Evolutionary conservation across 106 monocot species (phyloP).

Genomic region (Acanthochlamys bracteata): DNA sequence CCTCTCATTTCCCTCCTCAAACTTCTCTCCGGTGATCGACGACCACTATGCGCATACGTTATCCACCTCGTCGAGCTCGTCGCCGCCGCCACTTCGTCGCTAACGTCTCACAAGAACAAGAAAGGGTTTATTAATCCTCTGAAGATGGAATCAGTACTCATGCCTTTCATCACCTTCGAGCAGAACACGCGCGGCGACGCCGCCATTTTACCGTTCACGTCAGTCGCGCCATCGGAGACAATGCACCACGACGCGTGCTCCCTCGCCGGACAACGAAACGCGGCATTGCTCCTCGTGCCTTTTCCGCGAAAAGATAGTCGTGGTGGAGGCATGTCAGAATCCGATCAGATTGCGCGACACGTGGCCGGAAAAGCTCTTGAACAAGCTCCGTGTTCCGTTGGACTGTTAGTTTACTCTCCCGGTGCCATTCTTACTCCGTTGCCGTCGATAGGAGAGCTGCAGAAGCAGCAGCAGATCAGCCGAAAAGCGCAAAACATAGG

Average conservation of each 20-base stretch:
- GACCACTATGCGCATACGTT: conserved; percentile 25
- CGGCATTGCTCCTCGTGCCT: conserved; percentile 21
- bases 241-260: conserved; percentile 51
- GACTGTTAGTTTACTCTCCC: conserved; percentile 21
- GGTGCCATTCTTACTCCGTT: not conserved
- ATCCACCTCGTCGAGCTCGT: conserved; percentile 39
- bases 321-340: not conserved
- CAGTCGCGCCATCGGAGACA: conserved; percentile 19
- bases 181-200: conserved; percentile 16
- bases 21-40: not conserved
- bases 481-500: conserved; percentile 3
- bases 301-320: conserved; percentile 7
- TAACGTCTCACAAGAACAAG: conserved; percentile 30
- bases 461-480: not conserved
- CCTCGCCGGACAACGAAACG: conserved; percentile 20
- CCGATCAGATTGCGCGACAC: conserved; percentile 6
- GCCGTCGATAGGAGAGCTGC: not conserved
- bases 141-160: conserved; percentile 29
- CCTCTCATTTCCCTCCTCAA: conserved; percentile 25
- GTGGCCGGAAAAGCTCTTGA: conserved; percentile 3
- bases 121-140: conserved; percentile 28
- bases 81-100: conserved; percentile 16
- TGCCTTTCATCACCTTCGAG: conserved; percentile 32
- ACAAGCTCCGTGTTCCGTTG: conserved; percentile 38
- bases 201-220: conserved; percentile 30